These are phyloP conservation scores for Pleomassaria siparia DNA, from an alignment of 2,329 filamentous ascomycete species.

Conservation along the genomic window DNA sequence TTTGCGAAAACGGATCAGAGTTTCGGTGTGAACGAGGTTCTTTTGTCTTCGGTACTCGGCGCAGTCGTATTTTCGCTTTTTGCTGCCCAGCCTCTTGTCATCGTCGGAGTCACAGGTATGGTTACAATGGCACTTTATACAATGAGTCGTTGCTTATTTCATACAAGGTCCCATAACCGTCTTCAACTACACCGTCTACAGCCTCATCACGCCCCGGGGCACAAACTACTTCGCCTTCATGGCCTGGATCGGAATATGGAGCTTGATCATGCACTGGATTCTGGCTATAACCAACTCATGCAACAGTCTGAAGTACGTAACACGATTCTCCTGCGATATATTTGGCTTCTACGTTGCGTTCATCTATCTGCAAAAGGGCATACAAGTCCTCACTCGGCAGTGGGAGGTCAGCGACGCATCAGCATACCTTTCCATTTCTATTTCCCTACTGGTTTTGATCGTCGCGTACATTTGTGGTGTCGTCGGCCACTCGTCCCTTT, in stretches of 20 bases:
- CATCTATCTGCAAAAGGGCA: conserved; percentile 88
- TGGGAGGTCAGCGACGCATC: conserved; percentile 64
- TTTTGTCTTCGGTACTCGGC: conserved; percentile 82
- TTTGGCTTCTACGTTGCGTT: conserved; percentile 93
- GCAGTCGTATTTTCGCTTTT: conserved; percentile 78
- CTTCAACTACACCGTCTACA: conserved; percentile 92
- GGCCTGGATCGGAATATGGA: conserved; percentile 91
- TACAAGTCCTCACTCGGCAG: conserved; percentile 79
- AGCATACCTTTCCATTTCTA: conserved; percentile 74
- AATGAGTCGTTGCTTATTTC: conserved; percentile 1
- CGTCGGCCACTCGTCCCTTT: conserved; percentile 70
- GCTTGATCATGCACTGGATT: conserved; percentile 82
- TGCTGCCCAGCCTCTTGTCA: conserved; percentile 82
- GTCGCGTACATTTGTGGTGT: conserved; percentile 73
- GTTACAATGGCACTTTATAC: background rate
- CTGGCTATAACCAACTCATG: conserved; percentile 65
- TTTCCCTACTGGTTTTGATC: conserved; percentile 76
- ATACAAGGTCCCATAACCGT: conserved; percentile 79
- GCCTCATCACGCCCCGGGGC: conserved; percentile 76
- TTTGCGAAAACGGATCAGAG: conserved; percentile 82
- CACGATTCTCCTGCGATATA: conserved; percentile 88
- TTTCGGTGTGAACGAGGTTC: conserved; percentile 87
- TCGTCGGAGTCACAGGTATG: conserved; percentile 80
- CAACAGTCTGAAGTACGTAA: conserved; percentile 86
- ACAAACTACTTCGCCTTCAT: conserved; percentile 87